These are phyloP conservation scores for Metroxylon sagu DNA, from an alignment of 176 grass and related monocot species.

Conservation along the genomic window DNA sequence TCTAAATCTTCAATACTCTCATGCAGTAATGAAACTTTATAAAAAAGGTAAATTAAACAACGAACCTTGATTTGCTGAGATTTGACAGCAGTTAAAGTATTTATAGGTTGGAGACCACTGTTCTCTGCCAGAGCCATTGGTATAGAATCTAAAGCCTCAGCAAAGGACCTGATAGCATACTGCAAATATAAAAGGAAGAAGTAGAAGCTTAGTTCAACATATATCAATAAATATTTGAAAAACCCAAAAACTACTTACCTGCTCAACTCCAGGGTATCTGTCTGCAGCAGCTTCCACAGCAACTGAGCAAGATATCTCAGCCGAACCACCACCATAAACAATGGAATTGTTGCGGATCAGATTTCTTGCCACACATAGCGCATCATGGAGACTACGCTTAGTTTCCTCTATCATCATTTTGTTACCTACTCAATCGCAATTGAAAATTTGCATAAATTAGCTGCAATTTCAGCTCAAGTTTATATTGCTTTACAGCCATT, in stretches of 20 bases:
- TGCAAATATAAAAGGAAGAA: conserved; percentile 29
- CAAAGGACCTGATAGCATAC: conserved; percentile 95
- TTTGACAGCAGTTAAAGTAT: conserved; percentile 76
- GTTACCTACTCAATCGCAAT: conserved; percentile 39
- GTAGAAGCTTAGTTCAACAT: not conserved
- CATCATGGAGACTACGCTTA: conserved; percentile 74
- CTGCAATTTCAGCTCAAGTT: too few relatives aligned
- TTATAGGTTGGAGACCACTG: conserved; percentile 70
- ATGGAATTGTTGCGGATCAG: conserved; percentile 72
- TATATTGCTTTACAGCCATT: too few relatives aligned
- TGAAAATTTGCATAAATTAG: too few relatives aligned
- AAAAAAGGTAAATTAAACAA: not conserved
- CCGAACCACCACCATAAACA: conserved; percentile 79
- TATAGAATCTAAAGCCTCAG: conserved; percentile 66
- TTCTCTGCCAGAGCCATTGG: conserved; percentile 85
- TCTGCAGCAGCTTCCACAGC: conserved; percentile 74
- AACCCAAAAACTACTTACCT: conserved; percentile 34
- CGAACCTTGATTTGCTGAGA: conserved; percentile 76
- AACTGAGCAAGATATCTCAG: conserved; percentile 80
- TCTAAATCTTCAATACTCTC: conserved; percentile 16
- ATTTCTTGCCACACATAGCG: conserved; percentile 87
- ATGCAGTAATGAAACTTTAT: conserved; percentile 13
- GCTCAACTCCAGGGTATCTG: conserved; percentile 62
- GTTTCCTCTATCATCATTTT: conserved; percentile 95
- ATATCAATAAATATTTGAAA: conserved; percentile 6